These are phyloP conservation scores for Antrodiella citrinella DNA, from an alignment of 768 basidiomycete species.

Conservation along the genomic window DNA sequence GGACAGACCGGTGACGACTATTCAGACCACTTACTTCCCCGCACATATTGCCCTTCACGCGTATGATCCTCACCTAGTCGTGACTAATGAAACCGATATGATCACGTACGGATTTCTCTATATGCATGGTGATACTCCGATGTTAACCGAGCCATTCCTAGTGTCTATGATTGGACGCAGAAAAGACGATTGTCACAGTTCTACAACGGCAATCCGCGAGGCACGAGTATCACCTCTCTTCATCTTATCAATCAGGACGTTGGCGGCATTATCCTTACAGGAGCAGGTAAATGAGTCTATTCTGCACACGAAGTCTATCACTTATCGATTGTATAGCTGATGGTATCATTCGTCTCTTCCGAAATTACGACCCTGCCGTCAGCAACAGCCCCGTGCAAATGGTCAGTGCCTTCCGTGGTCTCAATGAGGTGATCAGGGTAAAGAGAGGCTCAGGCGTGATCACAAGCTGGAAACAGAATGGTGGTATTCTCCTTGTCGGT, in stretches of 20 bases:
- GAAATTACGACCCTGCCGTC: slow-evolving; percentile 79
- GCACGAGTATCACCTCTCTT: slow-evolving; percentile 79
- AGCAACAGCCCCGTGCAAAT: slow-evolving; percentile 73
- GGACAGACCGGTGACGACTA: slow-evolving; percentile 63
- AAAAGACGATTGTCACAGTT: slow-evolving; percentile 74
- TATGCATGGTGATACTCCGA: not conserved
- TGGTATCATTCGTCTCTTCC: slow-evolving; percentile 84
- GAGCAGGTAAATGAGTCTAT: slow-evolving; percentile 52
- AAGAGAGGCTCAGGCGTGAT: slow-evolving; percentile 80
- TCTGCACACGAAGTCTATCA: not conserved
- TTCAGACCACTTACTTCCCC: slow-evolving; percentile 54
- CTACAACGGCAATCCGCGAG: slow-evolving; percentile 79
- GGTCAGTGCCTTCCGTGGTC: slow-evolving; percentile 88
- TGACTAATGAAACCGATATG: slow-evolving; percentile 81
- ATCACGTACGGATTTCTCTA: slow-evolving; percentile 53
- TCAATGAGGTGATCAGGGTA: slow-evolving; percentile 68
- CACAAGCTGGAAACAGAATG: slow-evolving; percentile 88
- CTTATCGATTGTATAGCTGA: slow-evolving; percentile 50
- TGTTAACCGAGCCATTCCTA: slow-evolving; percentile 23
- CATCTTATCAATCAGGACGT: slow-evolving; percentile 95
- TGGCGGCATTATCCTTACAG: slow-evolving; percentile 82
- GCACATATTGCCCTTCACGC: slow-evolving; percentile 84
- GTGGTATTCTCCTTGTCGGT: slow-evolving; percentile 79
- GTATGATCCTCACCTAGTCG: slow-evolving; percentile 81
- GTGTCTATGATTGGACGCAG: slow-evolving; percentile 93